These are phyloP conservation scores for Penicillium sclerotigenum DNA, from an alignment of 2,329 filamentous ascomycete species.

Conservation along the genomic window DNA sequence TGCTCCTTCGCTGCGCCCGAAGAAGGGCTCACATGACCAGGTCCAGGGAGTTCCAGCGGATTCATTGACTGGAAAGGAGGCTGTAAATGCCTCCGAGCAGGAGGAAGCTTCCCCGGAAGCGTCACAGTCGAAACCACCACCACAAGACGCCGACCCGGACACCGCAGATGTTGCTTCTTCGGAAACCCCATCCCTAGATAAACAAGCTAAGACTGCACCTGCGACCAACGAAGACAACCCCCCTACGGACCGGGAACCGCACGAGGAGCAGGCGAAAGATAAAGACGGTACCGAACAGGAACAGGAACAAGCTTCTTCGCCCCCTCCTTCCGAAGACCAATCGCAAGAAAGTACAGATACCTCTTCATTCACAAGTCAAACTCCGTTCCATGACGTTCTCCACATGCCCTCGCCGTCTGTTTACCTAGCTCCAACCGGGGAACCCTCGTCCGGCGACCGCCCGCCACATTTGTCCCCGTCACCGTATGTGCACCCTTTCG, in stretches of 20 bases:
- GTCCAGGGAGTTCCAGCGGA: constrained; percentile 14
- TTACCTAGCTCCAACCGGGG: constrained; percentile 30
- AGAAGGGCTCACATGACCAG: constrained; percentile 22
- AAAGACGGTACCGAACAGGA: constrained; percentile 15
- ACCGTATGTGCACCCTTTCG: constrained; percentile 92
- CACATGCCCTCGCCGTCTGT: constrained; percentile 42
- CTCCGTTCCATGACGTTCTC: constrained; percentile 40
- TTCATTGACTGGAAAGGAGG: constrained; percentile 3
- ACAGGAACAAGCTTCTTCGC: constrained; percentile 5
- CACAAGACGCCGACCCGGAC: constrained; percentile 11
- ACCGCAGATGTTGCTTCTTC: constrained; percentile 11
- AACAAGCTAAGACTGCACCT: constrained; percentile 9
- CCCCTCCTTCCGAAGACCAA: constrained; percentile 4
- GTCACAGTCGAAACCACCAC: constrained; percentile 5
- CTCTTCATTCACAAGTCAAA: constrained; percentile 14
- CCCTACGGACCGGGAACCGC: constrained; percentile 20
- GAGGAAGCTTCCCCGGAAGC: constrained; percentile 7
- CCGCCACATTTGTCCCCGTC: constrained; percentile 65
- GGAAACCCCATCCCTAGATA: constrained; percentile 4
- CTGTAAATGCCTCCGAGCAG: not conserved
- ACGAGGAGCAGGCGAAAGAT: constrained; percentile 21
- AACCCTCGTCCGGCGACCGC: constrained; percentile 39
- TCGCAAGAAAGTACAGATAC: constrained; percentile 18
- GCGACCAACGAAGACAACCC: constrained; percentile 14
- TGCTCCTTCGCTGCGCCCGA: constrained; percentile 37